Base-by-base conservation (phyloP, 352 stramenopile genomes). In the Phytophthora vignae region DNA sequence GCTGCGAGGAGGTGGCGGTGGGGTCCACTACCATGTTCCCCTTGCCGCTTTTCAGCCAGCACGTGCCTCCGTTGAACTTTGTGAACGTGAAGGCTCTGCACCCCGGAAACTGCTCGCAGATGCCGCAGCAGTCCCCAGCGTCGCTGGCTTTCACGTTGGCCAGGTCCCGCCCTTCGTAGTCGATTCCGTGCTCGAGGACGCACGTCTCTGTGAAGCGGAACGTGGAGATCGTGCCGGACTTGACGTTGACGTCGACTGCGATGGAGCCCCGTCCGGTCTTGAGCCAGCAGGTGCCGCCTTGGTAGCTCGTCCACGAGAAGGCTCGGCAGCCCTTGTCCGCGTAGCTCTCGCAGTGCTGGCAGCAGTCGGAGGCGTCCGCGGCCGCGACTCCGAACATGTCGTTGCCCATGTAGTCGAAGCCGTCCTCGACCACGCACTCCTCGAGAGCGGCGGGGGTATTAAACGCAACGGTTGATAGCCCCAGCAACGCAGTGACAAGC, bases 201-300 rank as follows among this genome's bases (percentile, higher is more conserved):
- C 70, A 77, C 22, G 64, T 69, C 27, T 73, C 52, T 0, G 52
- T 42, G 64, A 73, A 69, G 21, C 57, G 56, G 58, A 69, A 79
- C 1, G 52, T 21, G 14, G 58, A 46, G 57, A 74, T 68, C 7
- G 53, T 62, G 14, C 63, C 61, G 4, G 77, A 84, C 31, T 75
- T 72, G n/a, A 60, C 70, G 8, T 71, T 69, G 0, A 60, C 11
- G 8, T 77, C 72, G 14, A 61, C 50, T 49, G 69, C 59, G 44
- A 80, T 58, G 2, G 64, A 65, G 15, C 74, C 74, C n/a, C 72
- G 73, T 7, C 61, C 71, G 27, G 60, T 88, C 70, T 91, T 91
- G 70, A 92, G 70, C 76, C 77, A 92, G 60, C 81, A 90, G 5
- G 76, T 89, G 19, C 82, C 79, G 14, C 79, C 79, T 36, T 79